phyloP scores from a whole-genome alignment of 257 asterid genomes.

The Jacaranda copaia region DNA sequence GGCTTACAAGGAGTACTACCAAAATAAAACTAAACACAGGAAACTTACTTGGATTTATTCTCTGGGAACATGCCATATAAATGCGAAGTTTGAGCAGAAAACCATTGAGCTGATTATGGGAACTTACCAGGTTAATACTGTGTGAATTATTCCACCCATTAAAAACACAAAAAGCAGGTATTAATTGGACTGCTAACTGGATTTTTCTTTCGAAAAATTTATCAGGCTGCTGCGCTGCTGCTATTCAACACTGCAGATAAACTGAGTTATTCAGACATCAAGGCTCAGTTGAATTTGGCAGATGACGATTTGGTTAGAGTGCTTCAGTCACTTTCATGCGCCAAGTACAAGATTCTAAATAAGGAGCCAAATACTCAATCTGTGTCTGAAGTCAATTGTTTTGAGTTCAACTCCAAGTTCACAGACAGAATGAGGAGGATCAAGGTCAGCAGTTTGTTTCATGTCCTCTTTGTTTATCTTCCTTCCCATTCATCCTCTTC shows the following conservation, averaged over 20 bases:
- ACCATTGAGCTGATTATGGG: slow-evolving; percentile 57
- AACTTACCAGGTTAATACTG: slow-evolving; percentile 55
- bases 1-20: slow-evolving; percentile 58
- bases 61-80: slow-evolving; percentile 55
- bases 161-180: not conserved
- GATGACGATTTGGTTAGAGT: slow-evolving; percentile 63
- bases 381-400: slow-evolving; percentile 48
- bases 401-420: slow-evolving; percentile 59
- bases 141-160: not conserved
- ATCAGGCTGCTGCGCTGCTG: slow-evolving; percentile 63
- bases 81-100: slow-evolving; percentile 55
- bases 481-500: not conserved
- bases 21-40: slow-evolving; percentile 51
- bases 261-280: slow-evolving; percentile 61
- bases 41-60: slow-evolving; percentile 67
- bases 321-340: slow-evolving; percentile 66
- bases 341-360: slow-evolving; percentile 61
- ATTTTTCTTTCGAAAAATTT: not conserved
- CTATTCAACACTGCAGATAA: slow-evolving; percentile 57
- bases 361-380: slow-evolving; percentile 53
- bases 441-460: slow-evolving; percentile 42
- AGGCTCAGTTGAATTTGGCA: slow-evolving; percentile 52
- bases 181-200: not conserved
- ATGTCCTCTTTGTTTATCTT: not conserved
- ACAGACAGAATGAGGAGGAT: slow-evolving; percentile 67